Percentiles rank a stretch among this genome's conserved stretches.
phyloP scores from a whole-genome alignment of 306 rosid species.

The Vigna unguiculata region DNA sequence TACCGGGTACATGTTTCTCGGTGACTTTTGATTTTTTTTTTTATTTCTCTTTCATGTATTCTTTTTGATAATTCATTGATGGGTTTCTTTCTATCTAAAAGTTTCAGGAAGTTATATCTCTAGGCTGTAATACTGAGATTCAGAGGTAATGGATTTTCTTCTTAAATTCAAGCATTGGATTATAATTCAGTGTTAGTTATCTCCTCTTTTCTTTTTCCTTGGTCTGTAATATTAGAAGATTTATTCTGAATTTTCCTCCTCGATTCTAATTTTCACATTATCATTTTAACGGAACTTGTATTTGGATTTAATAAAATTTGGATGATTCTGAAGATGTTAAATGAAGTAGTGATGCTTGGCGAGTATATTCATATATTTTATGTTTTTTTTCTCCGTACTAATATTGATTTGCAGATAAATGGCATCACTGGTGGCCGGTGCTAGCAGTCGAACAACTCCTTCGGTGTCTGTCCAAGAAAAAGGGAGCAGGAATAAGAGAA shows the following conservation, averaged over 20 bases:
- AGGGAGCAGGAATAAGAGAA: conserved; percentile 92
- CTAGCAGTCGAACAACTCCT: conserved; percentile 62
- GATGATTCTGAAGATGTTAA: conserved; percentile 36
- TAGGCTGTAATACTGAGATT: conserved; percentile 51
- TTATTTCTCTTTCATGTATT: neutral
- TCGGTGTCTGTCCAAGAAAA: conserved; percentile 74
- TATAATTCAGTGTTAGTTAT: conserved; percentile 46
- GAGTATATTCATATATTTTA: conserved; percentile 41
- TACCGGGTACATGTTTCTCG: conserved; percentile 45
- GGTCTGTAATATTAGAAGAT: conserved; percentile 44
- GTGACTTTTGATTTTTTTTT: neutral
- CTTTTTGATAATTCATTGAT: conserved; percentile 5
- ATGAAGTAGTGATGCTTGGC: conserved; percentile 28
- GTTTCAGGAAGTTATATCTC: conserved; percentile 47
- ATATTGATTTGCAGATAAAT: conserved; percentile 66
- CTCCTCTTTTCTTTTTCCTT: conserved; percentile 27
- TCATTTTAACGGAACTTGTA: conserved; percentile 25
- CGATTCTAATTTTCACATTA: conserved; percentile 32
- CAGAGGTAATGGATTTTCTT: conserved; percentile 49
- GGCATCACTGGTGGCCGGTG: conserved; percentile 77
- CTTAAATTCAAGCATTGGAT: conserved; percentile 50
- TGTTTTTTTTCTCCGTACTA: neutral
- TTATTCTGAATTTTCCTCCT: conserved; percentile 34
- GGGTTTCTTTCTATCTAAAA: conserved; percentile 30
- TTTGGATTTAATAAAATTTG: conserved; percentile 41